Base-by-base conservation (phyloP, 164 flowering plant genomes). In the Brasenia schreberi region DNA sequence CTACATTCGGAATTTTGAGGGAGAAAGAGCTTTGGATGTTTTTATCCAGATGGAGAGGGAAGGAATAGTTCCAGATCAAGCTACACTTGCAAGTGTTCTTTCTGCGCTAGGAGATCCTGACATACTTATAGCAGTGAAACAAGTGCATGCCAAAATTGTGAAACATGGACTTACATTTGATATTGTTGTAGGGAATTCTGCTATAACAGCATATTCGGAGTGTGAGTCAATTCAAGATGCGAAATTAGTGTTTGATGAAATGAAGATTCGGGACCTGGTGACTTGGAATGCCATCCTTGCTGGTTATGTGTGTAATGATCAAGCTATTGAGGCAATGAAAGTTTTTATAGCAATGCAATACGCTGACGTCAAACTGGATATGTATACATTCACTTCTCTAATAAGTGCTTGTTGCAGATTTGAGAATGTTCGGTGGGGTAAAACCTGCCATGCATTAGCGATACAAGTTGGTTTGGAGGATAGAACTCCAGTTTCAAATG, bases 201-300 rank as follows among this genome's bases (percentile, higher is more conserved):
- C 70, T 14, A 82, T 92, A 62, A 82, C 85, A 45, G 75, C 93
- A 7, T 92, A 92, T 74, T 79, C 96, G 11, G 83, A 76, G 49
- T 84, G 95, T 73, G 86, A 87, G 18, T 81, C 87, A 43, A 61
- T 90, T 39, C 75, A 70, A 42, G 83, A 83, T 72, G 82, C 93
- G 0, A 64, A 76, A 68, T 76, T 61, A 60, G 71, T 87, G 58
- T 92, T 90, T 75, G 73, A 76, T 64, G 58, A 73, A 56, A 72
- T 77, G 64, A 66, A 58, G 69, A 19, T 33, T 4, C 74, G 74
- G 19, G 95, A 92, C 77, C 68, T 84, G 69, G 93, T 92, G 52
- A 79, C 91, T 3, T 88, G 88, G 89, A 92, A 90, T 67, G 82
- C 95, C 18, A 87, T 90, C 93, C 65, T 92, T 4, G 88, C 86